Evolutionary conservation across 768 basidiomycete species (phyloP).

Genomic region (Bullera alba): DNA sequence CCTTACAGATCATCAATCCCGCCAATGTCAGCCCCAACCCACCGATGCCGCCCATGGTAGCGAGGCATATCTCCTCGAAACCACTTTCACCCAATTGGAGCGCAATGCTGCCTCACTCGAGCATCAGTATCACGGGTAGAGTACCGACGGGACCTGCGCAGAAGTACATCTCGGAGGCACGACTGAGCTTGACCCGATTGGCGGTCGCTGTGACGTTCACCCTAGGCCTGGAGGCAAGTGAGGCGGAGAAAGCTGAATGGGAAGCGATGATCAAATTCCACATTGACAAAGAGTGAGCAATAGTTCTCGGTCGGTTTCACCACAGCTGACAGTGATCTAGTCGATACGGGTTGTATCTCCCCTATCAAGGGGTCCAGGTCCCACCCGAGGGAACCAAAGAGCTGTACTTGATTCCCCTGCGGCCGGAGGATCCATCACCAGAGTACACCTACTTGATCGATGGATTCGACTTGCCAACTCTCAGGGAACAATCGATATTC

Average conservation of each 20-base stretch:
- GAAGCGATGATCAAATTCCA: slow-evolving; percentile 30
- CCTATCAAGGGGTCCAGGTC: slow-evolving; percentile 17
- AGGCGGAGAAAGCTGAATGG: slow-evolving; percentile 19
- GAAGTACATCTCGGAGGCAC: slow-evolving; percentile 24
- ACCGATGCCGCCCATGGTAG: slow-evolving; percentile 14
- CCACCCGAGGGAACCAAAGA: slow-evolving; percentile 36
- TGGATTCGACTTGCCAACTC: slow-evolving; percentile 23
- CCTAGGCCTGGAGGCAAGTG: slow-evolving; percentile 13
- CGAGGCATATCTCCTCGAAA: slow-evolving; percentile 14
- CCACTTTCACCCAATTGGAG: slow-evolving; percentile 15
- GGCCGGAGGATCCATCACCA: slow-evolving; percentile 27
- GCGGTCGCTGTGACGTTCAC: slow-evolving; percentile 35
- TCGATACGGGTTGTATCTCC: slow-evolving; percentile 34
- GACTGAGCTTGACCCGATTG: slow-evolving; percentile 28
- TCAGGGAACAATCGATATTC: slow-evolving; percentile 20
- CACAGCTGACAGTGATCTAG: slow-evolving; percentile 13
- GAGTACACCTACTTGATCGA: slow-evolving; percentile 41
- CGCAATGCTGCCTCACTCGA: slow-evolving; percentile 21
- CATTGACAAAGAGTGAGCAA: slow-evolving; percentile 33
- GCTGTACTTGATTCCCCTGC: slow-evolving; percentile 39
- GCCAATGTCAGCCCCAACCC: slow-evolving; percentile 11
- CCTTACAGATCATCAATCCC: slow-evolving; percentile 28
- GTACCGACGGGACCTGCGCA: slow-evolving; percentile 25
- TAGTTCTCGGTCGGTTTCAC: not conserved
- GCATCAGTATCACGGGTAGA: slow-evolving; percentile 33